Conservation (phyloP, 1,139 yeast species). For the Kluyveromyces sp. region DNA sequence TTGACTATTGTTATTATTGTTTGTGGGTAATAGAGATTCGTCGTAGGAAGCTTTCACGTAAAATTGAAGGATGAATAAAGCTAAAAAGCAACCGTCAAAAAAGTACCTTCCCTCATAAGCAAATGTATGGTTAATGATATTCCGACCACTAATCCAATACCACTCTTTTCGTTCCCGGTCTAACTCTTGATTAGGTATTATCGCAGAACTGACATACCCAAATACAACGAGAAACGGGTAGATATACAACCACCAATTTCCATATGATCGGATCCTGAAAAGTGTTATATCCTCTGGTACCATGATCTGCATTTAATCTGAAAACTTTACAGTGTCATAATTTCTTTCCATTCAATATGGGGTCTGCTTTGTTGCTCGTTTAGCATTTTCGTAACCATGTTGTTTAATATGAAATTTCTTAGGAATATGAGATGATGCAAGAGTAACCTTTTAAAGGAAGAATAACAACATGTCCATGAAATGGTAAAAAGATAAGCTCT, state of each 20-base stretch:
- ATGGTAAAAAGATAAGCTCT: no score
- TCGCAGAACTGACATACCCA: constrained; percentile 15
- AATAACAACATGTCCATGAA: no score
- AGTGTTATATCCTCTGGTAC: background rate
- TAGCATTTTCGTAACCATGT: no score
- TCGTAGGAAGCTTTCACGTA: constrained; percentile 8
- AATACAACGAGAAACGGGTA: constrained; percentile 18
- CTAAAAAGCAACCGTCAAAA: constrained; percentile 25
- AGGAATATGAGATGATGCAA: no score
- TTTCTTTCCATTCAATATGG: no score
- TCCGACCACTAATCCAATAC: constrained; percentile 24
- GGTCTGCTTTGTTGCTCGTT: no score
- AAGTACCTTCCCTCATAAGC: constrained; percentile 33
- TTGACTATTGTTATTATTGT: constrained; percentile 4
- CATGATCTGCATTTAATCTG: background rate
- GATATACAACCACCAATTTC: constrained; percentile 8
- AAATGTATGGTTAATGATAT: constrained; percentile 29
- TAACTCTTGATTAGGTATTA: constrained; percentile 14
- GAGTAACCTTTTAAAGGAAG: no score
- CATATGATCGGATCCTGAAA: background rate
- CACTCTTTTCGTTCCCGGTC: constrained; percentile 13
- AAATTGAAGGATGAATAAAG: constrained; percentile 14
- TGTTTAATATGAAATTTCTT: no score
- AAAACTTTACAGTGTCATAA: no score
- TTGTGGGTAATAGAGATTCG: constrained; percentile 12